Percentiles rank a stretch among this genome's conserved stretches.
These are phyloP conservation scores for Brassica nigra DNA, from an alignment of 345 rosid genomes.

Conservation along the genomic window DNA sequence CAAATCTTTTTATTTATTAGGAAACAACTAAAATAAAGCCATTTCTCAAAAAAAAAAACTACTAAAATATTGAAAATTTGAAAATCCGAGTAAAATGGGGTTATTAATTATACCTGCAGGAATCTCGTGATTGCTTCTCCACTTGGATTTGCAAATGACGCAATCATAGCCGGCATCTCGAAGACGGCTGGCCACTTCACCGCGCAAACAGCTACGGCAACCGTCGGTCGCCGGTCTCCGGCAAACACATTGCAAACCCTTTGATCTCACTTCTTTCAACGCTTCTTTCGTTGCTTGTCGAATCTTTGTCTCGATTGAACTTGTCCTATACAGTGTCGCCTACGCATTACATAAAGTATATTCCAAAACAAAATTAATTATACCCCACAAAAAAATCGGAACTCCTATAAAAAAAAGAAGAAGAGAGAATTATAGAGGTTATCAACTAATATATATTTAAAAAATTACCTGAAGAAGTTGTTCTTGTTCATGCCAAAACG, in stretches of 20 bases:
- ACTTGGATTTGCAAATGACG: slow-evolving; percentile 68
- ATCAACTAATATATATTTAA: background rate
- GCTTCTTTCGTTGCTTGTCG: slow-evolving; percentile 66
- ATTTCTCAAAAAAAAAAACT: background rate
- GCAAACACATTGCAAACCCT: slow-evolving; percentile 54
- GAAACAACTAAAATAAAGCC: background rate
- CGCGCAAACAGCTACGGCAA: slow-evolving; percentile 64
- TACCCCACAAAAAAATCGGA: background rate
- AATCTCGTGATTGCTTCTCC: slow-evolving; percentile 70
- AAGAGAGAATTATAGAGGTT: background rate
- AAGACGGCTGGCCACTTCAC: slow-evolving; percentile 58
- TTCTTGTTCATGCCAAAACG: slow-evolving; percentile 73
- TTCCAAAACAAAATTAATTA: slow-evolving; percentile 16
- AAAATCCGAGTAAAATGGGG: background rate
- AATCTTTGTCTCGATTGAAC: slow-evolving; percentile 62
- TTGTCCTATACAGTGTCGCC: slow-evolving; percentile 71
- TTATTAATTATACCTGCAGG: slow-evolving; percentile 59
- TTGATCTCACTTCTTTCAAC: slow-evolving; percentile 44
- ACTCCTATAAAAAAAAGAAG: background rate
- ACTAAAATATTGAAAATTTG: background rate
- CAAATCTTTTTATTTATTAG: background rate
- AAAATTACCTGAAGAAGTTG: slow-evolving; percentile 72
- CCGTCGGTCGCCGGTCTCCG: slow-evolving; percentile 44
- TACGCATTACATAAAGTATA: slow-evolving; percentile 27
- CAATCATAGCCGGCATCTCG: slow-evolving; percentile 61